phyloP scores from a whole-genome alignment of 1,139 yeast genomes.

The Magnusiomyces paraingens region DNA sequence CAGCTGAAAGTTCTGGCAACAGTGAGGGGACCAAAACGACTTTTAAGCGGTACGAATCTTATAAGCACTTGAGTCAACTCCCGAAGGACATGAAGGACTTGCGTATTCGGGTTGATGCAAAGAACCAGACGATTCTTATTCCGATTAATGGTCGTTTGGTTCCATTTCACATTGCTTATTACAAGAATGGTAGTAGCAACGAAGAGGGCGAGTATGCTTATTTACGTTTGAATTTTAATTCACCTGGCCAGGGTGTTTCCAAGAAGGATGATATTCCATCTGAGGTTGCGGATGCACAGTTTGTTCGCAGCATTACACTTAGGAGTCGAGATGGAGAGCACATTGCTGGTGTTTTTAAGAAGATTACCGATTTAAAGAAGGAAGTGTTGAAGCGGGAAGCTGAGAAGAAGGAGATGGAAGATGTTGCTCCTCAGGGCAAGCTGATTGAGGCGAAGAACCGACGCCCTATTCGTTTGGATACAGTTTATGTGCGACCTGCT shows the following conservation, averaged over 20 bases:
- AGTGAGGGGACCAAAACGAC: conserved; percentile 67
- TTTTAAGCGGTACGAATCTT: conserved; percentile 89
- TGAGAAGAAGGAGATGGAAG: conserved; percentile 88
- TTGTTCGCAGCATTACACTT: conserved; percentile 79
- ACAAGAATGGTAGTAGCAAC: conserved; percentile 88
- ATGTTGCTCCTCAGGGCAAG: conserved; percentile 88
- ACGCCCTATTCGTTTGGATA: conserved; percentile 80
- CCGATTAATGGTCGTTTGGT: conserved; percentile 97
- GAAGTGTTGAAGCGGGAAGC: conserved; percentile 86
- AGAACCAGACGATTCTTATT: conserved; percentile 79
- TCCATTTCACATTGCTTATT: conserved; percentile 92
- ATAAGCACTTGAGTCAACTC: conserved; percentile 85
- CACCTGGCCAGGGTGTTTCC: conserved; percentile 78
- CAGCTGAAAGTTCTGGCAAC: conserved; percentile 36
- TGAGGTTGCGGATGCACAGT: conserved; percentile 70
- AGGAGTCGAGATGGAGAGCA: conserved; percentile 89
- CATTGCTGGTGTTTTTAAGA: conserved; percentile 84
- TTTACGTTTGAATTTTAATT: conserved; percentile 81
- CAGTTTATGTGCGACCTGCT: conserved; percentile 87
- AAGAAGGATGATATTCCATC: conserved; percentile 77
- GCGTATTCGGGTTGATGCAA: conserved; percentile 79
- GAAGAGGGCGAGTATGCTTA: conserved; percentile 96
- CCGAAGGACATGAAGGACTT: conserved; percentile 79
- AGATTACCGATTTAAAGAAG: conserved; percentile 87
- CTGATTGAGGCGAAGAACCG: conserved; percentile 73